Evolutionary conservation across 169 alveolate genomes (phyloP), one percentile per base, ranked within the genome.

Genomic region (Plasmodium coatneyi): DNA sequence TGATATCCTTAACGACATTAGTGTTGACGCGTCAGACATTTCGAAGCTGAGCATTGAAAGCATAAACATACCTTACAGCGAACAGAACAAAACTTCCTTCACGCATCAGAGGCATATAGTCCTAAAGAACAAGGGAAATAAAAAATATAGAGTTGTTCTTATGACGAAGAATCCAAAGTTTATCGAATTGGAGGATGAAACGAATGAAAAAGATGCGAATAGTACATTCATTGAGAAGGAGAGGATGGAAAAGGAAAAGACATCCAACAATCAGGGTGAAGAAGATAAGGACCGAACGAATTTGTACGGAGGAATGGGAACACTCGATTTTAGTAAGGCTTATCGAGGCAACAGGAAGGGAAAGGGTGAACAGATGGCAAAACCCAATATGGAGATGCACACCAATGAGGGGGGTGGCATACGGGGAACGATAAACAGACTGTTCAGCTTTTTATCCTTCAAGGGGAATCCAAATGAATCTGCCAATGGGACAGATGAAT

Each of bases 161-260:
- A 89, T 89, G 82, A 89, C 94, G 70, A 89, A 89, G 19, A 60
- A 89, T 80, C 91, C 90, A 0, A 89, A 89, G 36, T 89, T 89
- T 66, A 39, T 30, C 3, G 76, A 79, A 49, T 10, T 36, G 34
- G 80, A 86, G 6, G 72, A 56, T 6, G 39, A 46, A n/a, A 41
- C 0, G 66, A 14, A 54, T 46, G 76, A 19, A 3, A 16, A 2
- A 10, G 39, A 36, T 2, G 36, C 34, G 19, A 66, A 0, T n/a
- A 66, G 22, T 66, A 66, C 76, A 34, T 82, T 82, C 71, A 56
- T 82, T 56, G 74, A 80, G 34, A 80, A 12, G 25, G 25, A 82
- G 36, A 30, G 22, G 36, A 30, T 28, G 36, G 52, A 54, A 19
- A 12, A 43, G 54, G 7, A 79, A 4, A 25, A 6, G 19, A 34